Evolutionary conservation across 2,329 filamentous ascomycete species (phyloP), one percentile per base, ranked within the genome.

Genomic region (Pseudogymnoascus sp.): DNA sequence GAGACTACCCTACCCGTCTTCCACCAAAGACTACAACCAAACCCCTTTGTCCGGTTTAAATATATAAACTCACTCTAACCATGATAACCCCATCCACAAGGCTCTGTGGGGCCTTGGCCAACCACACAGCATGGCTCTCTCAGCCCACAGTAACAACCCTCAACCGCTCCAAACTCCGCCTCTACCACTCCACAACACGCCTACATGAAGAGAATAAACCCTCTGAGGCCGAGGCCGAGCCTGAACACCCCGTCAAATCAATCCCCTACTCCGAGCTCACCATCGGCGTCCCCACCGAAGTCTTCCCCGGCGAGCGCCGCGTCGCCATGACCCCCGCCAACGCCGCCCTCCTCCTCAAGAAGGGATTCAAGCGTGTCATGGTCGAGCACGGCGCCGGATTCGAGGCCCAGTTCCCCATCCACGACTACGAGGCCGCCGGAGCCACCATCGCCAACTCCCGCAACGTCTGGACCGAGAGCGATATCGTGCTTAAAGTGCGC

Each of bases 321-420:
- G 91, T 96, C 12, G 90, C 92, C 31, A 81, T 96, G 63, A 93
- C 90, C 0, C 92, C 92, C 1, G 85, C 90, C 67, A 96, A 96
- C 77, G 90, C 92, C 14, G 83, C 87, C 1, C 78, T 96, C 0
- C 78, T 96, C 1, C 83, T 93, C 67, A 96, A 96, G 74, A 96
- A 96, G 74, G 92, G 91, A 36, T 95, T 91, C 73, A 82, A 81
- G 36, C 85, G 86, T 66, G 84, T 96, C 23, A 77, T 96, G 2
- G 83, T 96, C 39, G 90, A 96, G 77, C 84, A 86, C 18, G 90
- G 90, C 39, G 91, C 91, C n/a, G 92, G 92, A 8, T 79, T 82
- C 59, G 82, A 85, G 67, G 90, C 92, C 45, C 88, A 91, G 65
- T 92, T 96, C 69, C 83, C 83, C 2, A 91, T 96, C 67, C 80